Evolutionary conservation across 768 basidiomycete genomes (phyloP), one percentile per base, ranked within the genome.

Genomic region (Scleroderma bovista): DNA sequence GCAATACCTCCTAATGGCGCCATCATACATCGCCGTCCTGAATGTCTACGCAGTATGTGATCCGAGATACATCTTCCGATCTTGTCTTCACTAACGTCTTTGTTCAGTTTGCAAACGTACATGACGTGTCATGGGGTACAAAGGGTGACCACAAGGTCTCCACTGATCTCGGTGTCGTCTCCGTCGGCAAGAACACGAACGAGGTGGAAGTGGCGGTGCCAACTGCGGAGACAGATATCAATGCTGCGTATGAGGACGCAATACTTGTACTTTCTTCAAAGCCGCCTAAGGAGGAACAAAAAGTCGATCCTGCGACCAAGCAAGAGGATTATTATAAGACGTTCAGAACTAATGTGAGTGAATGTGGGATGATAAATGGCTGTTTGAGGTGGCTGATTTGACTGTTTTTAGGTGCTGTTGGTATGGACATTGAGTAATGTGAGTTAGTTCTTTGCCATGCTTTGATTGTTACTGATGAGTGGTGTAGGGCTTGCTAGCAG

Each of bases 41-140:
- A 95, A 95, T 64, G 92, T 95, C 55, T 93, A 94, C 60, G 86
- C 84, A 4, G 81, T 85, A 67, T 60, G 46, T 40, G 60, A 26
- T 19, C 40, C 45, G 4, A 37, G 40, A 41, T 10, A 31, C 47
- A 33, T 31, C 20, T 34, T 38, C 26, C 12, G 36, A 26, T 16
- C 29, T 22, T 7, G 40, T 12, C 26, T 52, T 59, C 37, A 58
- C 23, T 37, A 15, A 20, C 20, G 11, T 17, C 12, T 15, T 37
- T n/a, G 5, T 29, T 1, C 52, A 88, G 83, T 91, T 92, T 57
- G 82, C 88, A 3, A 92, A 92, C 61, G 88, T 90, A 6, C 88
- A 92, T 67, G 93, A 94, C 51, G 85, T 94, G 10, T 92, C 89
- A 4, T 94, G 93, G 93, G 93, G 93, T 33, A 98, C 91, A 4